Base-by-base conservation (phyloP, 2,329 filamentous ascomycete species). In the Cercospora berteroae region DNA sequence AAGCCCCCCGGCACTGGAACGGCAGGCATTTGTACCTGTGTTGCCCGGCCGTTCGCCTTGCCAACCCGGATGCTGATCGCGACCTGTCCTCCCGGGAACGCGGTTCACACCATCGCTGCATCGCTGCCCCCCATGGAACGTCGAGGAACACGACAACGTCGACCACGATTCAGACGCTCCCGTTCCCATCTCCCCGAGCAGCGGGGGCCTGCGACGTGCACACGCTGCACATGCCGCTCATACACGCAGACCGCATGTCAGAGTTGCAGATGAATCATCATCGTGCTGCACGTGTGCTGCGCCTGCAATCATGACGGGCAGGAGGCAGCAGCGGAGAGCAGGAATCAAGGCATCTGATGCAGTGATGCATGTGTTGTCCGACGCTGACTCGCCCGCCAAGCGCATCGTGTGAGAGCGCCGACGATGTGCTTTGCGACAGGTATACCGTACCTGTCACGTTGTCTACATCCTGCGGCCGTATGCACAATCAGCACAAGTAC, bases 321-420 rank as follows among this genome's bases (percentile, higher is more conserved):
- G 33, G 33, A 39, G n/a, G 44, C 44, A 23, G 44, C 44, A 48
- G 18, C 42, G 42, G 12, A 48, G n/a, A 48, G 44, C 44, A 39
- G 18, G 44, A 48, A 48, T 18, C 3, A 18, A 48, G n/a, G 36
- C 33, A 60, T 42, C 58, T 44, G 36, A 42, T 60, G 58, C 25
- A 44, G 33, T 44, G 58, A 60, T 60, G 58, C 58, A 60, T 60
- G 58, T 60, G 58, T 60, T 60, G 58, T 60, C 42, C 58, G 23
- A 23, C 58, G 58, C 58, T 60, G 20, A 60, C 58, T 60, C 58
- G 58, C 58, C 25, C 16, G 18, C 18, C 44, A 20, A 23, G 20
- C 44, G 20, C 44, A 23, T 25, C 44, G 44, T 50, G 44, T 50
- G 20, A 50, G 44, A 50, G 20, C 18, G 42, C 8, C 42, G 36